Base-by-base conservation (phyloP, 345 rosid species). In the Bruguiera sexangula region DNA sequence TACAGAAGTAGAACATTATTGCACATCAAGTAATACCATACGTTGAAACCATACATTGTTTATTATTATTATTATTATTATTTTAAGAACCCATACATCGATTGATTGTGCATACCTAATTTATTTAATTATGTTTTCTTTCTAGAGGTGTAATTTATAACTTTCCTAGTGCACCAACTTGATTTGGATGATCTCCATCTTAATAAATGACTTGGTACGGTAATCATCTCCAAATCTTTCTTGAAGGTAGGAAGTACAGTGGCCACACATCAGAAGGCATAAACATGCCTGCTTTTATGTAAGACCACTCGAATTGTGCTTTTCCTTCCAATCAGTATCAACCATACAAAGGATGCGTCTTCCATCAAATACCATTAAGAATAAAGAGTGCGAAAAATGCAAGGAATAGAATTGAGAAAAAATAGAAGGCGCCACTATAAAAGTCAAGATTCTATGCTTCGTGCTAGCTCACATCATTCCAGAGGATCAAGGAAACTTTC, bases 401-500 rank as follows among this genome's bases (percentile, higher is more conserved):
- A 60, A 58, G 0, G n/a, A 48, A 39, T 30, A 24, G 26, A 31
- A 29, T 13, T 51, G 8, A 63, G 31, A 70, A 59, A n/a, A 53
- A 30, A 27, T 27, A 64, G 15, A 43, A 13, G 50, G 50, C 32
- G 8, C 30, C 54, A 30, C 30, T n/a, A 34, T 15, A 19, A 52
- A 21, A 74, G 53, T 68, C 54, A n/a, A 55, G 60, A 70, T 30
- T 50, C 72, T 60, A 26, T 54, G 71, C 48, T 63, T 63, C 63
- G 62, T 39, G 62, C 76, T 69, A 21, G 50, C 59, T 70, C 69
- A 65, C 27, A 59, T 58, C 72, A 55, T 3, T 15, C 3, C 0
- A 46, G 6, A 54, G 5, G 29, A 56, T 24, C 29, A 3, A 8
- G 56, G 51, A 30, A 54, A 51, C 27, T 53, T 60, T 2, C 5